Evolutionary conservation across 768 basidiomycete genomes (phyloP), one percentile per base, ranked within the genome.

Genomic region (Erythrobasidium yunnanense): DNA sequence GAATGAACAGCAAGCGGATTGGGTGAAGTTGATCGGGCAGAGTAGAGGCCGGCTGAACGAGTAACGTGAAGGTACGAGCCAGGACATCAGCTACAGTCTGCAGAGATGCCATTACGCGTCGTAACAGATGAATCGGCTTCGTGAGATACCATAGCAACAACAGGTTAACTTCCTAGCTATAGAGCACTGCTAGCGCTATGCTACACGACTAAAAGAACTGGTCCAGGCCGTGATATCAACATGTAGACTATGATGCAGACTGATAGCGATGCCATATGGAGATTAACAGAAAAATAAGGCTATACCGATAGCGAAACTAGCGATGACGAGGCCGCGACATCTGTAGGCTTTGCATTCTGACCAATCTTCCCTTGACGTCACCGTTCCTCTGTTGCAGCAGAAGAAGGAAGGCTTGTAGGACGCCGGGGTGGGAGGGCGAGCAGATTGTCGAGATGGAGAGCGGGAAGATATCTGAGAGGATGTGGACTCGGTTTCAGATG

Each of bases 211-310:
- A n/a, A n/a, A n/a, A n/a, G n/a, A n/a, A n/a, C n/a, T n/a, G n/a
- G n/a, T n/a, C n/a, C n/a, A n/a, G n/a, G n/a, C n/a, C n/a, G n/a
- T n/a, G 35, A 58, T 6, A 38, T 45, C 35, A 55, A 8, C 49
- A 23, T 42, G 11, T 42, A 42, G 11, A n/a, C n/a, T 42, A 11
- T n/a, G 49, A 51, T 18, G 22, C 11, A 25, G 23, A 51, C 49
- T 25, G 49, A 51, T 13, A 11, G 38, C 38, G 38, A 42, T 42
- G 38, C 38, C 38, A n/a, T 42, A 42, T n/a, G 38, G 38, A 42
- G 22, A 13, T 55, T 23, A 63, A 17, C 47, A 63, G 49, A 63
- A 63, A 29, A 46, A 63, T 20, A 63, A 49, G 11, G 60, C 60
- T 2, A 63, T 51, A 18, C 60, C 49, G 47, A 63, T 18, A 33